These are phyloP conservation scores for Chlamydomonas schloesseri DNA, from an alignment of 139 green algal species.

Conservation along the genomic window DNA sequence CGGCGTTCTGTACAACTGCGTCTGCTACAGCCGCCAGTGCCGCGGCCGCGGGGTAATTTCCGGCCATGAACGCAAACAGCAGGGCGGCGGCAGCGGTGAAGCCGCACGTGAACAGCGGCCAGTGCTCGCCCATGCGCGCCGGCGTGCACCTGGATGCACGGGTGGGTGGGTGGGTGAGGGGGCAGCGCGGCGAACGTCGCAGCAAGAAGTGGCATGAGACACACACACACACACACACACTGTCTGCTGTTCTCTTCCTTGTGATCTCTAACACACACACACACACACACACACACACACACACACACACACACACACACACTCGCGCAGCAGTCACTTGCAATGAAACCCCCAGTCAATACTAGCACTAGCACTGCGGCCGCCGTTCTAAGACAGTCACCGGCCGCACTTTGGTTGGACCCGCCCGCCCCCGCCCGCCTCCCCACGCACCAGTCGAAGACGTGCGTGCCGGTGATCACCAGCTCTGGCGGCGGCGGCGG, in stretches of 20 bases:
- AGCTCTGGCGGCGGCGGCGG: conserved; percentile 5
- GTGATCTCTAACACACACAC: too few species aligned
- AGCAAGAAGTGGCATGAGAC: too few species aligned
- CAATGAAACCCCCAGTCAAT: too few species aligned
- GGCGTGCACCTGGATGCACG: conserved; percentile 27
- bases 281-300: too few species aligned
- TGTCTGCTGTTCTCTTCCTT: too few species aligned
- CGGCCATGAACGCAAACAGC: conserved; percentile 40
- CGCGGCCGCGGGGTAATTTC: neutral
- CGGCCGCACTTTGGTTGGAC: too few species aligned
- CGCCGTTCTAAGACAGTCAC: too few species aligned
- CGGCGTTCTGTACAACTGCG: neutral
- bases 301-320: too few species aligned
- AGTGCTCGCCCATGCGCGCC: conserved; percentile 34
- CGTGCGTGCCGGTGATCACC: neutral
- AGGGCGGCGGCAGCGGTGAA: neutral
- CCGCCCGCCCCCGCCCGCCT: neutral
- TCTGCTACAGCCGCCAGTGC: neutral
- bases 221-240: too few species aligned
- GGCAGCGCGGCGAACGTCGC: neutral
- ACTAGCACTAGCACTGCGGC: too few species aligned
- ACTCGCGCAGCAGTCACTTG: too few species aligned
- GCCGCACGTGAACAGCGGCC: conserved; percentile 17
- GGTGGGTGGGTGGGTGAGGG: neutral
- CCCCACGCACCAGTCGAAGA: conserved; percentile 23